Conservation (phyloP, 345 rosid species). For the Lepidium aucheri region DNA sequence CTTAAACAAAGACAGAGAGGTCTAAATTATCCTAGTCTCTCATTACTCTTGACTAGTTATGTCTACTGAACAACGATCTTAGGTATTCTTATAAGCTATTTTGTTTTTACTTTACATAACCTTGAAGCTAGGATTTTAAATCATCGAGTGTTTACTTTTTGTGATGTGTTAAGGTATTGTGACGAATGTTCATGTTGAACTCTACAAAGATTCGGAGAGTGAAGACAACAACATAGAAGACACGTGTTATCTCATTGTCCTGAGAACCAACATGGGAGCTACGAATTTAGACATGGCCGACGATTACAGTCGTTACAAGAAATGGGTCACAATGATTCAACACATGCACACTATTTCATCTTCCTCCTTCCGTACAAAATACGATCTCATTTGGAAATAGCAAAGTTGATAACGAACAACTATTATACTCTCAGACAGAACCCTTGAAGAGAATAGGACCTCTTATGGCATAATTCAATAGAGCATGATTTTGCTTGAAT, state of each 20-base stretch:
- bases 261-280: conserved; percentile 52
- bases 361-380: conserved; percentile 39
- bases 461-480: too few species aligned
- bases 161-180: too few species aligned
- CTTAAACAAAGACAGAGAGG: conserved; percentile 57
- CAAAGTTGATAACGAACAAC: too few species aligned
- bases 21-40: conserved; percentile 5
- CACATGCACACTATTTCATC: conserved; percentile 63
- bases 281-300: conserved; percentile 80
- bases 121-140: neutral
- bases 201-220: conserved; percentile 45
- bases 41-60: neutral
- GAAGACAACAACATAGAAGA: conserved; percentile 30
- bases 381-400: too few species aligned
- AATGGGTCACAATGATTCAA: conserved; percentile 61
- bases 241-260: conserved; percentile 60
- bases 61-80: neutral
- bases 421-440: too few species aligned
- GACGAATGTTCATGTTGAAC: conserved; percentile 39
- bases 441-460: too few species aligned
- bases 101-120: neutral
- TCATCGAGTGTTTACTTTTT: too few species aligned
- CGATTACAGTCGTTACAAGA: conserved; percentile 56
- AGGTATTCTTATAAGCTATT: neutral
- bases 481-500: too few species aligned